phyloP scores from a whole-genome alignment of 2,329 filamentous ascomycete genomes.

The Alternaria hordeiaustralica region DNA sequence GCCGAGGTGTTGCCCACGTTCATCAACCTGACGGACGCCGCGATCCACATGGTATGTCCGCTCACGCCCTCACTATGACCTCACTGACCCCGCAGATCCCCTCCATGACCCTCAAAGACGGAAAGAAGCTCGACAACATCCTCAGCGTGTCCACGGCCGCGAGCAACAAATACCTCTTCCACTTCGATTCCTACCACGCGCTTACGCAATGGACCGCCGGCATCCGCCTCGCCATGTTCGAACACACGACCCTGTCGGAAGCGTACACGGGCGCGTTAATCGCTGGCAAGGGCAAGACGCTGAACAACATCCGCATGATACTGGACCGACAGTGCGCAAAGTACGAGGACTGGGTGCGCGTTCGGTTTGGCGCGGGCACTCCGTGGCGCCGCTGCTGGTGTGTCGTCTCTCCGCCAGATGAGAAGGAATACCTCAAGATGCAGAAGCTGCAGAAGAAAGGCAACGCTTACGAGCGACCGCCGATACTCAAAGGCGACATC shows the following conservation, averaged over 20 bases:
- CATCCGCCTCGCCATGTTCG: slow-evolving; percentile 92
- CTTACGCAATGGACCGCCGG: slow-evolving; percentile 95
- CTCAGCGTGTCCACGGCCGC: slow-evolving; percentile 95
- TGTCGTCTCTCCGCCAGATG: slow-evolving; percentile 88
- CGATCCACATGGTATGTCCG: slow-evolving; percentile 88
- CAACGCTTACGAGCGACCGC: slow-evolving; percentile 79
- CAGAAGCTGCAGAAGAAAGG: slow-evolving; percentile 84
- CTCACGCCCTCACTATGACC: background rate
- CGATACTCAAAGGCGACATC: slow-evolving; percentile 82
- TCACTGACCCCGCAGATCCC: slow-evolving; percentile 54
- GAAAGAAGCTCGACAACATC: slow-evolving; percentile 89
- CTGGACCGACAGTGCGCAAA: slow-evolving; percentile 80
- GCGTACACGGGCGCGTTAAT: slow-evolving; percentile 96
- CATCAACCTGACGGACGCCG: slow-evolving; percentile 96
- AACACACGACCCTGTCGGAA: slow-evolving; percentile 91
- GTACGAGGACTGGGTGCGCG: slow-evolving; percentile 91
- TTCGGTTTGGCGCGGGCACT: slow-evolving; percentile 93
- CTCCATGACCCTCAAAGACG: slow-evolving; percentile 84
- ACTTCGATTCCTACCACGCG: slow-evolving; percentile 94
- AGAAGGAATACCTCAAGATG: slow-evolving; percentile 85
- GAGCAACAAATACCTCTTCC: slow-evolving; percentile 91
- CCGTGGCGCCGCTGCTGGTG: slow-evolving; percentile 98
- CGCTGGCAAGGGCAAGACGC: slow-evolving; percentile 84
- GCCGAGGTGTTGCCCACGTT: slow-evolving; percentile 89
- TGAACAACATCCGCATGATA: slow-evolving; percentile 91